Percentiles rank a stretch among this genome's conserved stretches.
Conservation (phyloP, 148 eudicot species). For the Rhododendron vialii region DNA sequence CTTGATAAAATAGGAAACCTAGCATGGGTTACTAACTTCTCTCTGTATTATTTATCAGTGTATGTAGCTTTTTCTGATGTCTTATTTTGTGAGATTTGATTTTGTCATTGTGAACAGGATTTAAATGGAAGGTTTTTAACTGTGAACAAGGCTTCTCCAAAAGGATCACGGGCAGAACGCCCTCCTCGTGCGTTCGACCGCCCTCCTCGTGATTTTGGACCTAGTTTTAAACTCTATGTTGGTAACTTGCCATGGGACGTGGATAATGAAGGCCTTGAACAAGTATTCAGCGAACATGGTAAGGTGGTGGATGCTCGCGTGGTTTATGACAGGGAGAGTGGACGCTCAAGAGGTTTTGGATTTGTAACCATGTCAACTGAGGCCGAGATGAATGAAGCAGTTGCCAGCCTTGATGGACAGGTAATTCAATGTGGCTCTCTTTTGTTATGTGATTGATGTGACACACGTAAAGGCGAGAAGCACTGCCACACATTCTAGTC, state of each 20-base stretch:
- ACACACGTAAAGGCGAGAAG: neutral
- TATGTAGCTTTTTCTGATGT: neutral
- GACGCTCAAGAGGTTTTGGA: constrained; percentile 88
- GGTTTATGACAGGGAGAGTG: constrained; percentile 68
- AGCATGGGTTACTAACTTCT: neutral
- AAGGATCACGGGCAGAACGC: constrained; percentile 74
- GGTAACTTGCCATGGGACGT: constrained; percentile 92
- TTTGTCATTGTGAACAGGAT: constrained; percentile 41
- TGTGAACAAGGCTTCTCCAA: constrained; percentile 92
- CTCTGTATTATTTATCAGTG: neutral
- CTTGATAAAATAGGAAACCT: neutral
- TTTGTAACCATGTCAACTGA: constrained; percentile 78
- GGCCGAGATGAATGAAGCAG: constrained; percentile 69
- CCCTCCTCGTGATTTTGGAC: constrained; percentile 21
- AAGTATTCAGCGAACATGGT: constrained; percentile 72
- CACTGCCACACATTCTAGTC: neutral
- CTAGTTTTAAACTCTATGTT: constrained; percentile 62
- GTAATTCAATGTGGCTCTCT: constrained; percentile 23
- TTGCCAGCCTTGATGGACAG: constrained; percentile 78
- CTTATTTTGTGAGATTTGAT: neutral
- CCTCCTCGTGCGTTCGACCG: constrained; percentile 25
- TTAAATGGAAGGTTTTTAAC: constrained; percentile 61
- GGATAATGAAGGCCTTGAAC: constrained; percentile 59
- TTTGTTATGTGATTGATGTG: neutral
- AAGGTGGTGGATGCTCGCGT: constrained; percentile 62